Evolutionary conservation across 352 stramenopile genomes (phyloP), one percentile per base, ranked within the genome.

Genomic region (Phytophthora parvispora): DNA sequence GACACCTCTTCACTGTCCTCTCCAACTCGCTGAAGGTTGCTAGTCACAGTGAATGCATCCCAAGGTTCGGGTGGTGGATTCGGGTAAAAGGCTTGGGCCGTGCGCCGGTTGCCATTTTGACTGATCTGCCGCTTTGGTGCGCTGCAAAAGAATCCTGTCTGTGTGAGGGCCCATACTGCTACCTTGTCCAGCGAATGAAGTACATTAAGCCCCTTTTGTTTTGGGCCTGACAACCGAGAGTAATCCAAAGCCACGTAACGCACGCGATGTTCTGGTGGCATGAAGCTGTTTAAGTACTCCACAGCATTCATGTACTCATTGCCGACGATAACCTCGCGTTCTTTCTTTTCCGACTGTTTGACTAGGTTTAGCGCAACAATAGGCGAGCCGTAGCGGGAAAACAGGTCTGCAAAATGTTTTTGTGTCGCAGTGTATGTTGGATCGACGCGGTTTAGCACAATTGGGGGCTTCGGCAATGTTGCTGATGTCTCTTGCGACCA

Each of bases 401-500:
- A 93, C 6, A 99, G 77, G 67, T 99, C 94, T 0, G 85, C 83
- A 66, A 99, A 98, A 50, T 98, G 94, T 22, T 93, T 93, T 49
- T 98, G 87, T 6, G 98, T 99, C 4, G 97, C 92, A 2, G 83
- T 87, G 71, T 99, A 99, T 13, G 96, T 98, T 4, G 97, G 96
- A 80, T 99, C 98, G 5, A 99, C 93, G 43, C 96, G 89, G 67
- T 99, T 99, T 27, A 99, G 79, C 25, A 96, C 91, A 45, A 99
- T 99, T 0, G 98, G 97, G 4, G 98, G 98, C 71, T 99, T 99
- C 2, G 98, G 98, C 49, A 99, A 91, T 7, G 97, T 99, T 6
- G 99, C 96, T 32, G 88, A 99, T 5, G 94, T 99, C 66, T 99
- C 97, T 77, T 99, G 98, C 1, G 97, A 99, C 98, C 98, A 99